Conservation (phyloP, 2,329 filamentous ascomycete genomes). For the Nakataea oryzae region DNA sequence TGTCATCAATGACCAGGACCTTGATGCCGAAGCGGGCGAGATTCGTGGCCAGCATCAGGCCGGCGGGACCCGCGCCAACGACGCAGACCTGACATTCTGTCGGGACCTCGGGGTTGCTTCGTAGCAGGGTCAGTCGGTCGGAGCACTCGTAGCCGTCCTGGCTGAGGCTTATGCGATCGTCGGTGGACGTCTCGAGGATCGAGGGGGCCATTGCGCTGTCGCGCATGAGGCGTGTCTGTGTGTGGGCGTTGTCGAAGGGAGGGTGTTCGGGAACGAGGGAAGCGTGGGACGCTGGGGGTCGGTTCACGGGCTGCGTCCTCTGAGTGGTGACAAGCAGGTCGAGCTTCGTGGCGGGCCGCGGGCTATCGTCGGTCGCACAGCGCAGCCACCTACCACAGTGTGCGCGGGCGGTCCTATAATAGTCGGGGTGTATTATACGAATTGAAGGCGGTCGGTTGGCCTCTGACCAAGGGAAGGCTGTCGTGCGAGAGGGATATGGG, state of each 20-base stretch:
- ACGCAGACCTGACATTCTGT: conserved; percentile 29
- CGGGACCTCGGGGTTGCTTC: conserved; percentile 36
- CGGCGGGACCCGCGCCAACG: conserved; percentile 45
- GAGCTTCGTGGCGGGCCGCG: too few species aligned
- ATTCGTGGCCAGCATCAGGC: conserved; percentile 42
- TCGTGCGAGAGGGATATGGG: neutral
- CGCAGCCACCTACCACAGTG: neutral
- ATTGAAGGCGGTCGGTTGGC: neutral
- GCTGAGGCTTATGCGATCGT: conserved; percentile 17
- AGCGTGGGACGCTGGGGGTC: neutral
- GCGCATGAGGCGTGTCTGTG: neutral
- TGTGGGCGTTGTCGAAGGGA: neutral
- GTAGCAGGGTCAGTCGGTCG: conserved; percentile 35
- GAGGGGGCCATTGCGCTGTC: conserved; percentile 22
- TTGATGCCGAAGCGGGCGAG: conserved; percentile 50
- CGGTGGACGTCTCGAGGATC: conserved; percentile 21
- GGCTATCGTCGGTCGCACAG: neutral
- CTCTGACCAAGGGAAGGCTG: neutral
- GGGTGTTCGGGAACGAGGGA: neutral
- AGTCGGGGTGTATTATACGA: neutral
- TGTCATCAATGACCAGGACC: conserved; percentile 46
- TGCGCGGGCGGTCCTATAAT: neutral
- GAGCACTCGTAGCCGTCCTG: conserved; percentile 22
- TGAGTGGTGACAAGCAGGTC: neutral
- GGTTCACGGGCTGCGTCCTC: neutral